phyloP scores from a whole-genome alignment of 768 basidiomycete species.

The Boletus pseudopeckii region DNA sequence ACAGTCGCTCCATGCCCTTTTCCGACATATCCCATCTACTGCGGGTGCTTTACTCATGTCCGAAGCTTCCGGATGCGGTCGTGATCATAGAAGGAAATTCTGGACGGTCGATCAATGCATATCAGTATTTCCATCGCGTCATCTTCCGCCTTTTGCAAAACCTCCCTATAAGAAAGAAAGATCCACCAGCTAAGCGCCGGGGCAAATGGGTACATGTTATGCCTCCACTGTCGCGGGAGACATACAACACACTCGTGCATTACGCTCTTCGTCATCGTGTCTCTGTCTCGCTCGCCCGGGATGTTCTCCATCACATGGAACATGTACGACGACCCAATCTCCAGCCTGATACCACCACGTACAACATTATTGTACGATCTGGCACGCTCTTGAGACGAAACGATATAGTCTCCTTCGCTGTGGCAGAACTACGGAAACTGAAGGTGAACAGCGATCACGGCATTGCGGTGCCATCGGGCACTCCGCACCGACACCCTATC shows the following conservation, averaged over 20 bases:
- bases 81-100: conserved; percentile 34
- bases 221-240: conserved; percentile 36
- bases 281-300: conserved; percentile 45
- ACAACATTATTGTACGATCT: conserved; percentile 57
- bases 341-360: conserved; percentile 47
- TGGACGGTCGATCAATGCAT: conserved; percentile 35
- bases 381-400: conserved; percentile 48
- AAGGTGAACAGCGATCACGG: conserved; percentile 21
- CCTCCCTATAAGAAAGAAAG: conserved; percentile 29
- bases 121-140: conserved; percentile 48
- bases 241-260: conserved; percentile 62
- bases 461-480: conserved; percentile 19
- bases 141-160: conserved; percentile 39
- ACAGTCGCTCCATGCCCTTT: conserved; percentile 47
- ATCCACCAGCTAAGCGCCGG: conserved; percentile 11
- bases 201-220: conserved; percentile 10
- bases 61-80: conserved; percentile 37
- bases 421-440: conserved; percentile 33
- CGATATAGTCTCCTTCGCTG: conserved; percentile 38
- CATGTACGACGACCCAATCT: conserved; percentile 38
- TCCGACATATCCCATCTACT: conserved; percentile 44
- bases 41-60: conserved; percentile 44
- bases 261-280: conserved; percentile 63
- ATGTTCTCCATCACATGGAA: conserved; percentile 56
- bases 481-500: not conserved